Evolutionary conservation across 495 filamentous ascomycete genomes (phyloP), one percentile per base, ranked within the genome.

Genomic region (Tuber microsphaerosporum): DNA sequence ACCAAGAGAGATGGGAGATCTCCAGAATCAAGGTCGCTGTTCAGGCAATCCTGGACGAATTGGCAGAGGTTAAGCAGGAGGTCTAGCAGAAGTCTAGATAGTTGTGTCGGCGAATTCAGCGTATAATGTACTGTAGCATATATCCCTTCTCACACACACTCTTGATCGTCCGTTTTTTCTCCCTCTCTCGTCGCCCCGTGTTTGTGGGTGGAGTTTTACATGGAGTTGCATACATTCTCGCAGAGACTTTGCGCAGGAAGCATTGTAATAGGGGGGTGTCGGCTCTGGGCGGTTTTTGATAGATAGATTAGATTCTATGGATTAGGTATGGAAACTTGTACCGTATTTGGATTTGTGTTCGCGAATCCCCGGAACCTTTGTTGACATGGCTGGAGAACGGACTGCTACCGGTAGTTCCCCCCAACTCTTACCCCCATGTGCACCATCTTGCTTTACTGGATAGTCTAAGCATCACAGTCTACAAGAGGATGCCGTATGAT

Each of bases 1-100:
- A 46, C 73, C 22, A 46, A 75, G 31, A 73, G 56, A 48, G 76
- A 73, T 20, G 75, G 34, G 26, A 48, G 74, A 65, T 61, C 45
- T 34, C 48, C 42, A 22, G 75, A n/a, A 16, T 61, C 51, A 61
- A 61, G 16, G 51, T 22, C 4, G 8, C 12, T 31, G 31, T 61
- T 61, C 51, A 16, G 16, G 12, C 4, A 61, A 61, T 61, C 51
- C 51, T 61, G n/a, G 51, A 31, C 51, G 51, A 31, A 31, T 61
- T 31, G n/a, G n/a, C 8, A 31, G 51, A 7, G 10, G 12, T 6
- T 31, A 61, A 61, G 51, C 51, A 61, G 51, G 12, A 26, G 26
- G 51, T 20, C n/a, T 12, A 10, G 12, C n/a, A 61, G 12, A 16
- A 31, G 51, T 16, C 51, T 61, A 61, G 51, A 31, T 12, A 61